Evolutionary conservation across 306 rosid species (phyloP).

Genomic region (Ormosia semicastrata): DNA sequence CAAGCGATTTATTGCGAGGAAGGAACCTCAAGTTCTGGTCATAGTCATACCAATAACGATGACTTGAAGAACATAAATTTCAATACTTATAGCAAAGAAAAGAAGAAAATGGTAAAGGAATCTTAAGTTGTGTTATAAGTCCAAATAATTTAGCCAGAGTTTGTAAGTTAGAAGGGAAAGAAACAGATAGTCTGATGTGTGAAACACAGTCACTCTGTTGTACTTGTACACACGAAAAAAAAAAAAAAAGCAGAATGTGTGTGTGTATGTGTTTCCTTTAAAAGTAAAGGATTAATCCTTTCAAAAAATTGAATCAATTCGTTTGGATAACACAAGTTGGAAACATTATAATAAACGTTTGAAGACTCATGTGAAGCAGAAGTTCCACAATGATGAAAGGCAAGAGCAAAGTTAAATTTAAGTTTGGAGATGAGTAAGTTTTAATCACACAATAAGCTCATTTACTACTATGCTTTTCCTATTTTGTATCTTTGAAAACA

Average conservation of each 20-base stretch:
- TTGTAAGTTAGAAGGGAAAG: neutral
- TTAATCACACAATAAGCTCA: neutral
- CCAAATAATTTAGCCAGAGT: neutral
- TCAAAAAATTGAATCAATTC: neutral
- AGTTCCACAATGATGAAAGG: neutral
- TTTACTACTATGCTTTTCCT: neutral
- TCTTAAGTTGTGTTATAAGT: neutral
- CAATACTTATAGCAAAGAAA: neutral
- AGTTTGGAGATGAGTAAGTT: neutral
- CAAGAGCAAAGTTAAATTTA: neutral
- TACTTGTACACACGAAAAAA: neutral
- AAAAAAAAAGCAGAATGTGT: neutral
- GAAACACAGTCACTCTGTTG: neutral
- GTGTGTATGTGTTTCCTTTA: neutral
- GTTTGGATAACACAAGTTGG: neutral
- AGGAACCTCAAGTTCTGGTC: neutral
- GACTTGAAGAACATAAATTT: neutral
- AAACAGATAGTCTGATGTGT: neutral
- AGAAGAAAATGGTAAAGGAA: neutral
- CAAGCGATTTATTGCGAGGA: neutral
- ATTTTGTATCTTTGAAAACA: neutral
- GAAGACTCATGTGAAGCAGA: neutral
- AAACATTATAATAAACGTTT: neutral
- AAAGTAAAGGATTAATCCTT: neutral
- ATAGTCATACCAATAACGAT: neutral